A percentile compares a stretch with the other conserved stretches of the same genome.
Conservation (phyloP, 1,139 yeast genomes). For the Taphrina wiesneri region DNA sequence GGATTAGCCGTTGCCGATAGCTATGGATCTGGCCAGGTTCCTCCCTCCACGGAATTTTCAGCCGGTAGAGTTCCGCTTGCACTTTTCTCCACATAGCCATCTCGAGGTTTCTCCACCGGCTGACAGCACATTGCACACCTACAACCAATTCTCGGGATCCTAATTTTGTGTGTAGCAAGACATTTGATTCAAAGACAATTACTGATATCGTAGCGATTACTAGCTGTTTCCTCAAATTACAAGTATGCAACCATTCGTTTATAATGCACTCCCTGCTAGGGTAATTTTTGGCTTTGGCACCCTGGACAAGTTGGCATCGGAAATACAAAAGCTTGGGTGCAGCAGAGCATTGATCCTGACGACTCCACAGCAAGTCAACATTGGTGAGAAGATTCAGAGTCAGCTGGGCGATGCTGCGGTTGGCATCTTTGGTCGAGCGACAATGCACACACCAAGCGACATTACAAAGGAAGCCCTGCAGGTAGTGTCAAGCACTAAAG, state of each 20-base stretch:
- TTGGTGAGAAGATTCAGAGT: slow-evolving; percentile 8
- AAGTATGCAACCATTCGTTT: slow-evolving; percentile 10
- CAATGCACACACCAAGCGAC: slow-evolving; percentile 32
- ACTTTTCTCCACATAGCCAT: background rate
- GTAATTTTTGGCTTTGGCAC: slow-evolving; percentile 33
- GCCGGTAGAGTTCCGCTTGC: background rate
- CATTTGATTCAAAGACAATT: too few species aligned
- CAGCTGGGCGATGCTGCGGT: slow-evolving; percentile 4
- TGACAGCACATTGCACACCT: background rate
- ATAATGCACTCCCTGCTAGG: slow-evolving; percentile 26
- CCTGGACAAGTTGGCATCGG: slow-evolving; percentile 17
- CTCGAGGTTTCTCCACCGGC: background rate
- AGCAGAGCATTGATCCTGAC: slow-evolving; percentile 14
- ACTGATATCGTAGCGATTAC: too few species aligned
- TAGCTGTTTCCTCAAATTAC: too few species aligned
- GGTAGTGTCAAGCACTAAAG: background rate
- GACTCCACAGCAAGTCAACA: slow-evolving; percentile 18
- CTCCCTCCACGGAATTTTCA: background rate
- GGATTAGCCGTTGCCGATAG: too few species aligned
- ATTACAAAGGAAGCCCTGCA: slow-evolving; percentile 27
- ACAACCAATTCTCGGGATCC: too few species aligned
- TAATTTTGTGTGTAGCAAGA: too few species aligned
- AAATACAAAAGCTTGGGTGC: slow-evolving; percentile 16
- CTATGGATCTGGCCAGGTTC: background rate
- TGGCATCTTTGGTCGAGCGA: slow-evolving; percentile 19